Conservation (phyloP, 768 basidiomycete species). For the Collybia sp. region DNA sequence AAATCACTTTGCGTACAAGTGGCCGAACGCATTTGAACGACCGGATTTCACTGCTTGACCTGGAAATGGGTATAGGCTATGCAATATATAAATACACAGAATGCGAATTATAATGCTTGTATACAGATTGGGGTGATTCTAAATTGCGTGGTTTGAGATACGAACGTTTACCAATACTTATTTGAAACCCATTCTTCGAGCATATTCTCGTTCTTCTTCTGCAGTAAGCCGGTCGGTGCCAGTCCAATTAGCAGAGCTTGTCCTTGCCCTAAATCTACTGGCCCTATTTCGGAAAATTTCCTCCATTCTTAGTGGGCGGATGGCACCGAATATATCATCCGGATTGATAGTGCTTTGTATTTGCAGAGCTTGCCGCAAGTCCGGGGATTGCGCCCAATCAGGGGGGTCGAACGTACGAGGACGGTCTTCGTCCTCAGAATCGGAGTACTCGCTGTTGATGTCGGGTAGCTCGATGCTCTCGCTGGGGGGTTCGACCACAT, state of each 20-base stretch:
- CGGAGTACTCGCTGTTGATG: slow-evolving; percentile 95
- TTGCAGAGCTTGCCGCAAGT: slow-evolving; percentile 72
- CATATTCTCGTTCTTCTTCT: slow-evolving; percentile 86
- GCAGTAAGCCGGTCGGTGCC: slow-evolving; percentile 84
- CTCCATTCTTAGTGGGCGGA: slow-evolving; percentile 86
- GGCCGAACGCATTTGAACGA: neutral
- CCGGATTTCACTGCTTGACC: too few relatives aligned
- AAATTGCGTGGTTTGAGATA: neutral
- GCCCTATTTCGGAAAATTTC: slow-evolving; percentile 82
- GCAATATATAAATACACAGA: too few relatives aligned
- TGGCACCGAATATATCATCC: slow-evolving; percentile 88
- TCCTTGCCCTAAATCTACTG: slow-evolving; percentile 81
- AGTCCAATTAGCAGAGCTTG: slow-evolving; percentile 94
- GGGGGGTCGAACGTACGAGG: slow-evolving; percentile 71
- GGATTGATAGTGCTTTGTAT: slow-evolving; percentile 85
- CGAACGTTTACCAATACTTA: slow-evolving; percentile 16
- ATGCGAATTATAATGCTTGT: too few relatives aligned
- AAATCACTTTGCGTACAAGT: slow-evolving; percentile 1
- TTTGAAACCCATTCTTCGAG: slow-evolving; percentile 84
- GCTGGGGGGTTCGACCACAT: slow-evolving; percentile 46
- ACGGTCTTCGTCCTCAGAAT: slow-evolving; percentile 88
- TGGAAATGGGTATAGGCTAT: too few relatives aligned
- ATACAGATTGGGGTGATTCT: too few relatives aligned
- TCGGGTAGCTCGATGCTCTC: slow-evolving; percentile 92
- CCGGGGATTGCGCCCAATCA: slow-evolving; percentile 90